Conservation (phyloP, 495 filamentous ascomycete species). For the Zalerion maritima region DNA sequence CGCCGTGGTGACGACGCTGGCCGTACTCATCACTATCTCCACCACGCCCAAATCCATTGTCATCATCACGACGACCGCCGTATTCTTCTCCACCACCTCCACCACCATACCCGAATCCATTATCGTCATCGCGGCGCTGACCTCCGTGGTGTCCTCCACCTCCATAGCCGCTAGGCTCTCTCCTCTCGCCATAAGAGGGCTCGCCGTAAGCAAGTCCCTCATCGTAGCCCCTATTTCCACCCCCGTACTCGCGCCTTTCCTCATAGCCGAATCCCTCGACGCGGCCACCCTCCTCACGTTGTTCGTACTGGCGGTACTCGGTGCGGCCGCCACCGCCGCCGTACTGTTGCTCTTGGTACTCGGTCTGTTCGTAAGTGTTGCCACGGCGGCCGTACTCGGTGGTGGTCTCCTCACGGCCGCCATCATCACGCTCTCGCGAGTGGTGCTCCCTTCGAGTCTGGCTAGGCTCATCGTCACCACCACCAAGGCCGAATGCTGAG, state of each 20-base stretch:
- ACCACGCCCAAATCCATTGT: conserved; percentile 5
- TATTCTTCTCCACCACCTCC: conserved; percentile 9
- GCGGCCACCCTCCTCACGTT: conserved; percentile 17
- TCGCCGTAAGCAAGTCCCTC: conserved; percentile 4
- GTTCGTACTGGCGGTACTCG: conserved; percentile 30
- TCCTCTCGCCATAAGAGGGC: conserved; percentile 10
- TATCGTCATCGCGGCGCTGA: conserved; percentile 12
- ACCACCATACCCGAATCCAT: conserved; percentile 8
- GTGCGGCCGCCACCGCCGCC: conserved; percentile 26
- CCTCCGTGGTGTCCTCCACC: conserved; percentile 4
- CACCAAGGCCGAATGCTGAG: conserved; percentile 6
- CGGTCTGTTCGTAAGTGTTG: conserved; percentile 32
- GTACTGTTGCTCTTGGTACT: conserved; percentile 27
- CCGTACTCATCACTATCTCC: conserved; percentile 10
- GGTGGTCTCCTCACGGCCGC: conserved; percentile 26
- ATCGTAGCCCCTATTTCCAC: conserved; percentile 23
- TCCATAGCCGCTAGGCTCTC: conserved; percentile 1
- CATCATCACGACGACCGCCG: conserved; percentile 5
- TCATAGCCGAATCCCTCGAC: conserved; percentile 20
- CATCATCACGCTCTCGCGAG: conserved; percentile 23
- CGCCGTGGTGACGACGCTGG: conserved; percentile 12
- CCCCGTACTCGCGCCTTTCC: conserved; percentile 15
- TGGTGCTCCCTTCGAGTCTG: conserved; percentile 13
- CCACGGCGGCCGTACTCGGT: conserved; percentile 30
- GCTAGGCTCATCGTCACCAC: conserved; percentile 11